Evolutionary conservation across 495 filamentous ascomycete species (phyloP).

Genomic region (Baudoinia panamericana): DNA sequence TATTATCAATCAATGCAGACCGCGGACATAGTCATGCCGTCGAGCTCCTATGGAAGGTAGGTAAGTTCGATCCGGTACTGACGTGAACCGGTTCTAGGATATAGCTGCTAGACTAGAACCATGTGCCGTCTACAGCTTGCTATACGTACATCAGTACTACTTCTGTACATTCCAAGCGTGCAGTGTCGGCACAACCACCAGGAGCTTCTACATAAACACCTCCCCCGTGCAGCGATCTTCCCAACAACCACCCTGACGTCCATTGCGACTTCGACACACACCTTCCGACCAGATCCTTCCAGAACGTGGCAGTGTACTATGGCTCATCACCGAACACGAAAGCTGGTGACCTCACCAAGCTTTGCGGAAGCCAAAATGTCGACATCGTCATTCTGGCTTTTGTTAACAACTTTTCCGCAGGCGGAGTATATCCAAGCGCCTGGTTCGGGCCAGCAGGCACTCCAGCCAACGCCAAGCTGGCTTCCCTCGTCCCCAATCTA

Average conservation of each 20-base stretch:
- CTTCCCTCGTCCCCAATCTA: slow-evolving; percentile 25
- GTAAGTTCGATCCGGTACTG: too few species aligned
- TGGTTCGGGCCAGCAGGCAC: slow-evolving; percentile 27
- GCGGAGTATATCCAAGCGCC: slow-evolving; percentile 27
- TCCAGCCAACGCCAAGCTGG: slow-evolving; percentile 12
- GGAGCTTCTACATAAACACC: slow-evolving; percentile 3
- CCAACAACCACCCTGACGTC: not conserved
- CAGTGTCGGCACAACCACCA: not conserved
- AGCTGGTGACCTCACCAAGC: slow-evolving; percentile 7
- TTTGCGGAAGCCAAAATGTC: slow-evolving; percentile 13
- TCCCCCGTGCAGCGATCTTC: not conserved
- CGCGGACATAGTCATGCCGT: too few species aligned
- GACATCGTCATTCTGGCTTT: slow-evolving; percentile 39
- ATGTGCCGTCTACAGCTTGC: too few species aligned
- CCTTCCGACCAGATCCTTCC: not conserved
- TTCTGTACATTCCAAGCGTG: not conserved
- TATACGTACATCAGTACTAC: too few species aligned
- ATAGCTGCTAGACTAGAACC: too few species aligned
- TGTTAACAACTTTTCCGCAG: slow-evolving; percentile 31
- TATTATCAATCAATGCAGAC: too few species aligned
- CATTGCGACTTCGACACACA: not conserved
- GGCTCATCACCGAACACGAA: slow-evolving; percentile 6
- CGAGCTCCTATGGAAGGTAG: too few species aligned
- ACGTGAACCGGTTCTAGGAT: too few species aligned
- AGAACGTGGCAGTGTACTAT: slow-evolving; percentile 14